Percentiles rank a stretch among this genome's conserved stretches.
Conservation (phyloP, 2,329 filamentous ascomycete species). For the Celoporthe dispersa region DNA sequence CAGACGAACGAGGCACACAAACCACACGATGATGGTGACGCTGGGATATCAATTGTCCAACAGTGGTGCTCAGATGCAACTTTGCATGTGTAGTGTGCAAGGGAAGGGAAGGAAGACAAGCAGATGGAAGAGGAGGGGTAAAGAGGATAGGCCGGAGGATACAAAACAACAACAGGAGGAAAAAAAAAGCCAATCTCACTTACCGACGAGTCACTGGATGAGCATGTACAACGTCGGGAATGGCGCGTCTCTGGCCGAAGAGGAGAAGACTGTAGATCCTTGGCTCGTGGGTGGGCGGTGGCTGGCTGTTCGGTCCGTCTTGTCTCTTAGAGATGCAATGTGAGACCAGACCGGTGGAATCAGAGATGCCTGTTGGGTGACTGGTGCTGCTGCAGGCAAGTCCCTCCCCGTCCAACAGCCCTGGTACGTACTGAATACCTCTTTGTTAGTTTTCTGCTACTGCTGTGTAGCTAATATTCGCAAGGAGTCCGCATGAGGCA, state of each 20-base stretch:
- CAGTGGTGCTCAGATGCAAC: not conserved
- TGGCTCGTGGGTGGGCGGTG: slow-evolving; percentile 20
- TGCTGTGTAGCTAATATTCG: slow-evolving; percentile 10
- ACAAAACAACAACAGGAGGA: not conserved
- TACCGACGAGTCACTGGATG: slow-evolving; percentile 11
- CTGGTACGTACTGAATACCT: not conserved
- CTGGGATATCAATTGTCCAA: slow-evolving; percentile 19
- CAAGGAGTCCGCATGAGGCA: slow-evolving; percentile 4
- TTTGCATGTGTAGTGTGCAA: not conserved
- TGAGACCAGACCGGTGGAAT: slow-evolving; percentile 9
- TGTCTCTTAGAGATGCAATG: slow-evolving; percentile 20
- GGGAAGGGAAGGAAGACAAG: not conserved
- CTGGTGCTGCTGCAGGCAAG: not conserved
- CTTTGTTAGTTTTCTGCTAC: slow-evolving; percentile 21
- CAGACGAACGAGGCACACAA: slow-evolving; percentile 12
- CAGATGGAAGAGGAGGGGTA: not conserved
- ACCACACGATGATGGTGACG: slow-evolving; percentile 20
- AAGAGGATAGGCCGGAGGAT: slow-evolving; percentile 1
- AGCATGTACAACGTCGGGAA: not conserved
- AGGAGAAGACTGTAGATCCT: not conserved
- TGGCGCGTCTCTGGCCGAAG: not conserved
- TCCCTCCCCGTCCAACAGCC: not conserved
- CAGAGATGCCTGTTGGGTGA: slow-evolving; percentile 6
- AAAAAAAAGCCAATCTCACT: slow-evolving; percentile 7
- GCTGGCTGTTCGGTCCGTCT: slow-evolving; percentile 20